Conservation (phyloP, 2,329 filamentous ascomycete genomes). For the Ophiocordyceps sinensis region DNA sequence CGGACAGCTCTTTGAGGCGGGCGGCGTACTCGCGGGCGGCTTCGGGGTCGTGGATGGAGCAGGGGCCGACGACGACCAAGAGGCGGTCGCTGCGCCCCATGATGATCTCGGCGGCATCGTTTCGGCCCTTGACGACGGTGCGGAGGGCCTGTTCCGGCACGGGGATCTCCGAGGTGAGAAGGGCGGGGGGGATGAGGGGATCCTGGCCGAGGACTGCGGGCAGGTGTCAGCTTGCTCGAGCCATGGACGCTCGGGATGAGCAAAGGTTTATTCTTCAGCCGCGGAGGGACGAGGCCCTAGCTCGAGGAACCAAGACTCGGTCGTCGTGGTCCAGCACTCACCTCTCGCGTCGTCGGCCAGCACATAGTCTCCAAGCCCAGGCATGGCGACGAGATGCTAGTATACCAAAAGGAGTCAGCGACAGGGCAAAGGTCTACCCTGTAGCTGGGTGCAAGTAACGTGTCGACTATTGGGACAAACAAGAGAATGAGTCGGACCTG, state of each 20-base stretch:
- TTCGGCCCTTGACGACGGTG: conserved; percentile 58
- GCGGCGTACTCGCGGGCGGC: conserved; percentile 79
- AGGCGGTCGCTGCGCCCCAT: conserved; percentile 72
- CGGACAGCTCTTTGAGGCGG: conserved; percentile 60
- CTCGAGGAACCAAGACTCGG: too few species aligned
- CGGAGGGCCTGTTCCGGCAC: conserved; percentile 45
- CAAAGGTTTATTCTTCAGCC: too few species aligned
- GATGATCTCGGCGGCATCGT: conserved; percentile 58
- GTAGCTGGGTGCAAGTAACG: too few species aligned
- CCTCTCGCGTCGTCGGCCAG: conserved; percentile 30
- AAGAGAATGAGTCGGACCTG: too few species aligned
- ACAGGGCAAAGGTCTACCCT: not conserved
- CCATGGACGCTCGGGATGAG: not conserved
- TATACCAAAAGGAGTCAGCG: too few species aligned
- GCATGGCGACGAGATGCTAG: conserved; percentile 21
- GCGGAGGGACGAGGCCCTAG: too few species aligned
- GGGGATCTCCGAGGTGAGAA: conserved; percentile 78
- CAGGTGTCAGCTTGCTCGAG: conserved; percentile 6
- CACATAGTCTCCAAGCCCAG: conserved; percentile 24
- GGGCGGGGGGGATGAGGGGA: conserved; percentile 75
- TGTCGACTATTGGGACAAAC: too few species aligned
- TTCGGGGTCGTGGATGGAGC: conserved; percentile 89
- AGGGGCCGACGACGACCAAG: conserved; percentile 87
- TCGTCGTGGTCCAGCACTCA: conserved; percentile 11
- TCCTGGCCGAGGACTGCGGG: conserved; percentile 80